These are phyloP conservation scores for Scutellospora calospora DNA, from an alignment of 371 early-diverging fungal genomes.

Conservation along the genomic window DNA sequence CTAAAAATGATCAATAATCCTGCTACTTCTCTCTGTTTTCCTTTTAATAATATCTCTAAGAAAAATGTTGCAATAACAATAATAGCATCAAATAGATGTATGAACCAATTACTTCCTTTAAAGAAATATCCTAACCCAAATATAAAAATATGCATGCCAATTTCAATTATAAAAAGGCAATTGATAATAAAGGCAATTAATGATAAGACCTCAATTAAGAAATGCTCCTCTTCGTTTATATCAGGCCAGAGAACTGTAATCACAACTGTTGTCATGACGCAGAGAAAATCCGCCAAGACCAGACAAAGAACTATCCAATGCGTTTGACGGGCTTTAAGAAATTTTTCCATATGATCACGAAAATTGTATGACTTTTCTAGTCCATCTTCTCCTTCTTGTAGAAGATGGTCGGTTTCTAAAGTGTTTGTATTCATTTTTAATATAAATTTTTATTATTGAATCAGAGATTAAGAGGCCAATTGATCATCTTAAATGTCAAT, in stretches of 20 bases:
- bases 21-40: slow-evolving; percentile 35
- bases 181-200: slow-evolving; percentile 18
- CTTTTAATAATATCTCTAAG: slow-evolving; percentile 4
- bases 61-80: slow-evolving; percentile 15
- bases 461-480: no score
- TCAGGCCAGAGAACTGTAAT: slow-evolving; percentile 19
- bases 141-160: not conserved
- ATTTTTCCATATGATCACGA: not conserved
- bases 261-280: slow-evolving; percentile 4
- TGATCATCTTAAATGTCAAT: no score
- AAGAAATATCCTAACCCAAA: slow-evolving; percentile 17
- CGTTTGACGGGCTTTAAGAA: not conserved
- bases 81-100: slow-evolving; percentile 28
- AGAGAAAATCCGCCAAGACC: slow-evolving; percentile 12
- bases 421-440: no score
- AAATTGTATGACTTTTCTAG: not conserved
- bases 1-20: slow-evolving; percentile 35
- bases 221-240: slow-evolving; percentile 1
- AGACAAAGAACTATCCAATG: slow-evolving; percentile 9
- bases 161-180: slow-evolving; percentile 22
- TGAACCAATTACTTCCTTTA: not conserved
- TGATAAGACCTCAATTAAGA: not conserved
- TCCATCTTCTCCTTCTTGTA: no score
- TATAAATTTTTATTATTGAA: no score
- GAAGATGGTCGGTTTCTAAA: no score